Evolutionary conservation across 2,329 filamentous ascomycete species (phyloP), one percentile per base, ranked within the genome.

Genomic region (Geoglossum cookeanum): DNA sequence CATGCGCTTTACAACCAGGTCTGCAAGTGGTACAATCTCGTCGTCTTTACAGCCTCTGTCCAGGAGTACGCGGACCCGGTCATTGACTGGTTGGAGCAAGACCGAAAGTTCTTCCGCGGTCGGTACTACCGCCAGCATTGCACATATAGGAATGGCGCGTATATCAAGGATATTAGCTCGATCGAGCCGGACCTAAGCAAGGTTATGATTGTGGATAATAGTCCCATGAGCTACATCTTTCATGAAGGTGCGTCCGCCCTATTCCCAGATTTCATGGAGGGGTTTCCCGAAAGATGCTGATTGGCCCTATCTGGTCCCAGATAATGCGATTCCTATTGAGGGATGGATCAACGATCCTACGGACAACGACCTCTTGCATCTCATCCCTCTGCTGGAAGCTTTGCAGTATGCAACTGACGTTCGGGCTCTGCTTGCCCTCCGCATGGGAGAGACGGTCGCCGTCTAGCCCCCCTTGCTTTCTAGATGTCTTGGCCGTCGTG

Each of bases 321-420:
- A 98, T 70, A 98, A 98, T 72, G 92, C 92, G 55, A 96, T 98
- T 65, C 92, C 92, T 2, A 97, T 98, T 67, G 91, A 97, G 74
- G 92, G 92, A 66, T 98, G 92, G 92, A 97, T 98, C 72, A 95
- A 84, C 69, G 92, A 98, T 72, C 92, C 92, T 27, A 97, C 92
- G 30, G 92, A 98, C 71, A 92, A 90, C 68, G 91, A 96, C 67
- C 76, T 98, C 62, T 78, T 97, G 69, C 88, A 97, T 70, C 77
- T 98, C 59, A 83, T 98, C 59, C 92, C 92, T 35, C 75, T 97
- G 65, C 76, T 98, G 49, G 92, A 98, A 72, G 92, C 88, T 17
- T 73, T 98, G 66, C 92, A 97, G 73, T 95, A 97, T 71, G 90
- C 92, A 63, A 94, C 91, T 56, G 92, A 98, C 71, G 91, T 98